Conservation (phyloP, 805 yeast genomes). For the Metschnikowia borealis region DNA sequence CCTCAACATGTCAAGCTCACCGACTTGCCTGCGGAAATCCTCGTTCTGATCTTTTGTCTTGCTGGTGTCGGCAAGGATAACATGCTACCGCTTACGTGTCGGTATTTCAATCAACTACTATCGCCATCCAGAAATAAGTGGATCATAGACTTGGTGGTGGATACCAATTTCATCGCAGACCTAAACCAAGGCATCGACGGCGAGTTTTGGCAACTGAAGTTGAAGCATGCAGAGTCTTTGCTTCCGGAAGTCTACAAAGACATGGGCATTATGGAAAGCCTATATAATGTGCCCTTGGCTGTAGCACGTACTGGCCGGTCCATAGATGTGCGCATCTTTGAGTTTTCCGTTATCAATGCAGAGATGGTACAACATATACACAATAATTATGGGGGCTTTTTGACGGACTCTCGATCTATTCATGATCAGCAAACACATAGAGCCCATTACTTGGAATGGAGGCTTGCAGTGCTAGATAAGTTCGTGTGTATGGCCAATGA, state of each 20-base stretch:
- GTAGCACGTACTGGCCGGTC: conserved; percentile 4
- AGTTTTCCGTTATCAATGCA: conserved; percentile 11
- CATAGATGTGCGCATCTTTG: conserved; percentile 13
- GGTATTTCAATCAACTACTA: conserved; percentile 25
- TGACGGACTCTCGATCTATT: neutral
- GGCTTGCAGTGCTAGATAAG: conserved; percentile 10
- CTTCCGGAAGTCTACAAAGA: conserved; percentile 6
- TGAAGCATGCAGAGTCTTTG: neutral
- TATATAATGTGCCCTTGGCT: conserved; percentile 3
- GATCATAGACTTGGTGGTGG: conserved; percentile 21
- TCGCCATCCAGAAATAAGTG: conserved; percentile 9
- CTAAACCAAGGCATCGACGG: conserved; percentile 17
- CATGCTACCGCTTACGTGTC: conserved; percentile 33
- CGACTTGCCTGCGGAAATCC: conserved; percentile 41
- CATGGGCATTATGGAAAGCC: neutral
- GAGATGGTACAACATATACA: conserved; percentile 11
- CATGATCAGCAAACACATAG: conserved; percentile 2
- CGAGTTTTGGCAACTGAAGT: conserved; percentile 7
- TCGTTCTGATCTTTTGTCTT: conserved; percentile 35
- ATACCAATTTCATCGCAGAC: conserved; percentile 18
- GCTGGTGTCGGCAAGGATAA: conserved; percentile 28
- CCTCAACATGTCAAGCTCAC: conserved; percentile 19
- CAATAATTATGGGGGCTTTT: conserved; percentile 3
- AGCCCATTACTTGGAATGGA: conserved; percentile 13
- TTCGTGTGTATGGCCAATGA: conserved; percentile 7